Conservation (phyloP, 345 rosid species). For the Durio zibethinus region DNA sequence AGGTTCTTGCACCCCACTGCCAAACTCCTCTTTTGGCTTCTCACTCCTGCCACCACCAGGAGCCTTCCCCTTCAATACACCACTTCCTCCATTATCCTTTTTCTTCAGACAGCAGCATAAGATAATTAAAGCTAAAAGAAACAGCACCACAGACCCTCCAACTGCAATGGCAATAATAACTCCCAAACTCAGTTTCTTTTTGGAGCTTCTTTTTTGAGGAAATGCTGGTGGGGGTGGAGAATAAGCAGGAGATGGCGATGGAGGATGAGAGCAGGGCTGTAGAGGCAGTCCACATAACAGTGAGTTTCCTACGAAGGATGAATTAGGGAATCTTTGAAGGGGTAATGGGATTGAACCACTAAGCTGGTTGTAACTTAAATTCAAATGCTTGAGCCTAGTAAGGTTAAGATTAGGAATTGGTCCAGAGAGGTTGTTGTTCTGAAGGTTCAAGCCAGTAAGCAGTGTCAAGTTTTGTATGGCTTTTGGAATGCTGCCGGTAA, state of each 20-base stretch:
- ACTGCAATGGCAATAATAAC: slow-evolving; percentile 59
- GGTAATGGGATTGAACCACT: slow-evolving; percentile 63
- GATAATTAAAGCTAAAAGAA: slow-evolving; percentile 43
- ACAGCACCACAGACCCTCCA: slow-evolving; percentile 50
- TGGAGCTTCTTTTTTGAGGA: slow-evolving; percentile 43
- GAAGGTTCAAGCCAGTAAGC: slow-evolving; percentile 52
- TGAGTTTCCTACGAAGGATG: slow-evolving; percentile 69
- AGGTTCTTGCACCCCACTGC: slow-evolving; percentile 74
- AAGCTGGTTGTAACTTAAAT: slow-evolving; percentile 70
- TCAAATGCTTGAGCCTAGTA: slow-evolving; percentile 47
- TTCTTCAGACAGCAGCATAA: slow-evolving; percentile 62
- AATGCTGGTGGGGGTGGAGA: slow-evolving; percentile 35
- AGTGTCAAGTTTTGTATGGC: slow-evolving; percentile 44
- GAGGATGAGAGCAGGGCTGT: slow-evolving; percentile 41
- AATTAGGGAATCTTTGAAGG: slow-evolving; percentile 60
- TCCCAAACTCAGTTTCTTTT: slow-evolving; percentile 49
- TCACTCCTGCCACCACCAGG: slow-evolving; percentile 47
- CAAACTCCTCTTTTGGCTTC: slow-evolving; percentile 72
- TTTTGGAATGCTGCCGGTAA: slow-evolving; percentile 52
- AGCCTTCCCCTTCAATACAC: slow-evolving; percentile 48
- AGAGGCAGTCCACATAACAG: slow-evolving; percentile 65
- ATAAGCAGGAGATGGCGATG: slow-evolving; percentile 42
- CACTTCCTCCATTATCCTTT: slow-evolving; percentile 43
- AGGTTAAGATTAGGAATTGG: slow-evolving; percentile 45
- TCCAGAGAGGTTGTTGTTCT: slow-evolving; percentile 59